phyloP scores from a whole-genome alignment of 371 early-diverging fungal genomes.

The Apophysomyces ossiformis region DNA sequence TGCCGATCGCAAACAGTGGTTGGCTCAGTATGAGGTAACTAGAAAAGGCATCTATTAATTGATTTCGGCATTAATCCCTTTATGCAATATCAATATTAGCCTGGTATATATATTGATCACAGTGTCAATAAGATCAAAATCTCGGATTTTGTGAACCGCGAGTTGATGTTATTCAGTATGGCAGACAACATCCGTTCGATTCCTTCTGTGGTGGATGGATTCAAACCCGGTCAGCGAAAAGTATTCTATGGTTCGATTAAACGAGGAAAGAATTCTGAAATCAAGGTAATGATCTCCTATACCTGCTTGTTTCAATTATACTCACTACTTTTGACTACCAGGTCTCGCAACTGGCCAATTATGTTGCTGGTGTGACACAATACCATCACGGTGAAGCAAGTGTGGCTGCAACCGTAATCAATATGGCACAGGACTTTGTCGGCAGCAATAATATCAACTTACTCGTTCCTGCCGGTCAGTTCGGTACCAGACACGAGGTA shows the following conservation, averaged over 20 bases:
- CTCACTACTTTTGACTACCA: constrained; percentile 6
- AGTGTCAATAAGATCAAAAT: constrained; percentile 80
- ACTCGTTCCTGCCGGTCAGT: constrained; percentile 94
- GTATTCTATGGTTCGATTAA: constrained; percentile 96
- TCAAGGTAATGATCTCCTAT: constrained; percentile 71
- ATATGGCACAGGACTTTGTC: constrained; percentile 98
- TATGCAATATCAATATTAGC: constrained; percentile 37
- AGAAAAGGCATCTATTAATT: too few relatives aligned
- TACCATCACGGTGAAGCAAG: constrained; percentile 99
- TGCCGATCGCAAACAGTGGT: constrained; percentile 98
- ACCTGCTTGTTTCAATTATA: not conserved
- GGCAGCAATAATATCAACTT: constrained; percentile 98
- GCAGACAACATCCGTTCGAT: constrained; percentile 99
- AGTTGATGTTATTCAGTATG: constrained; percentile 97
- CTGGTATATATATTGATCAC: constrained; percentile 97
- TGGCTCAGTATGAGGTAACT: constrained; percentile 74
- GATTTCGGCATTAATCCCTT: too few relatives aligned
- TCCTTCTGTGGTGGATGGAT: constrained; percentile 97
- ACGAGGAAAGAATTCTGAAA: constrained; percentile 82
- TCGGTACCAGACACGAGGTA: constrained; percentile 93
- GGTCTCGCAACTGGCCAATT: constrained; percentile 94
- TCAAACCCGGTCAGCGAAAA: constrained; percentile 99
- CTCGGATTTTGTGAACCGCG: constrained; percentile 97
- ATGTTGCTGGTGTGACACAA: constrained; percentile 92
- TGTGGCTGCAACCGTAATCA: constrained; percentile 92